Percentiles rank a stretch among this genome's conserved stretches.
phyloP scores from a whole-genome alignment of 2,329 filamentous ascomycete genomes.

The Magnaporthiopsis rhizophila region DNA sequence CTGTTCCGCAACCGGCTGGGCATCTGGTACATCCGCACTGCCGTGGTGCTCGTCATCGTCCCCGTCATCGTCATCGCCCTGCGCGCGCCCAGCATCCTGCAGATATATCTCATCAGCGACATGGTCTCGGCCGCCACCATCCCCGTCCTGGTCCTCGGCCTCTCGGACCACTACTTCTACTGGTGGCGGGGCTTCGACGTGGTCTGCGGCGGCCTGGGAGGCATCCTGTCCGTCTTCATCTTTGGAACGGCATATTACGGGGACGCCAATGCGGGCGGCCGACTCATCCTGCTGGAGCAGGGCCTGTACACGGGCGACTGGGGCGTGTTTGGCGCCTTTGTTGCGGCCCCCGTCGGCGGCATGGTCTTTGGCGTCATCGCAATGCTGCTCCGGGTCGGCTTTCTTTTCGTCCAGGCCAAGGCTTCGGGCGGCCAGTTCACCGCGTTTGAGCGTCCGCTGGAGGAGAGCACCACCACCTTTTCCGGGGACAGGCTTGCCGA shows the following conservation, averaged over 20 bases:
- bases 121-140: slow-evolving; percentile 70
- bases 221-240: slow-evolving; percentile 71
- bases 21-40: slow-evolving; percentile 62
- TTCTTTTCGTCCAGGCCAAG: slow-evolving; percentile 51
- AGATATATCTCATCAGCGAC: slow-evolving; percentile 78
- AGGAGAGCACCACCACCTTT: slow-evolving; percentile 26
- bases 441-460: slow-evolving; percentile 45
- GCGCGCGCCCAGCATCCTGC: slow-evolving; percentile 64
- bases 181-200: slow-evolving; percentile 79
- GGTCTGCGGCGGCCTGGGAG: slow-evolving; percentile 67
- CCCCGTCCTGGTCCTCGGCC: slow-evolving; percentile 65
- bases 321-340: slow-evolving; percentile 76
- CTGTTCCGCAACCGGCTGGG: slow-evolving; percentile 75
- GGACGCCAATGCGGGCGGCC: slow-evolving; percentile 51
- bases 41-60: slow-evolving; percentile 65
- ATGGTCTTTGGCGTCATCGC: slow-evolving; percentile 63
- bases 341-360: slow-evolving; percentile 69
- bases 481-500: slow-evolving; percentile 15
- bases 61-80: slow-evolving; percentile 68
- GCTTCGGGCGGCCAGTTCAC: slow-evolving; percentile 54
- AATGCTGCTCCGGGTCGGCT: slow-evolving; percentile 48
- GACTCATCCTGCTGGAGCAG: slow-evolving; percentile 63
- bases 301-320: slow-evolving; percentile 72
- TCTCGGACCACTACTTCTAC: slow-evolving; percentile 53
- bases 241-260: slow-evolving; percentile 76